Conservation (phyloP, 768 basidiomycete genomes). For the Calvatia gigantea region DNA sequence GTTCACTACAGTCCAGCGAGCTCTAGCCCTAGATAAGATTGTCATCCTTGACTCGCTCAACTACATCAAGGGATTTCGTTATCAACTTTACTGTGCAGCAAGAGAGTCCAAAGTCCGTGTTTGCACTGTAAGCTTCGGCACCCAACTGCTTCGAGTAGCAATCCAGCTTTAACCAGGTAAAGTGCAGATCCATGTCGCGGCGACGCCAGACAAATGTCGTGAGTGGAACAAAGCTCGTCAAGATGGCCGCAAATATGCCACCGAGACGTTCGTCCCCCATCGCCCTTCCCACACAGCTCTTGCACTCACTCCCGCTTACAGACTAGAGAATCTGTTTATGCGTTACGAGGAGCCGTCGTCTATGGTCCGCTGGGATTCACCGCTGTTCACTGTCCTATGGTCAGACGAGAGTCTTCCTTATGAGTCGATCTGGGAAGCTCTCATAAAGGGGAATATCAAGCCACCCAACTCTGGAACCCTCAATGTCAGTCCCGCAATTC, state of each 20-base stretch:
- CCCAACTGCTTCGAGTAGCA: background rate
- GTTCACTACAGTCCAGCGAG: slow-evolving; percentile 79
- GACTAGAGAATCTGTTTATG: slow-evolving; percentile 82
- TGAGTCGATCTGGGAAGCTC: slow-evolving; percentile 74
- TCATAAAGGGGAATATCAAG: slow-evolving; percentile 77
- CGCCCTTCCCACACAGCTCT: slow-evolving; percentile 8
- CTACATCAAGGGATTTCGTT: slow-evolving; percentile 98
- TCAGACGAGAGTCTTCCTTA: slow-evolving; percentile 63
- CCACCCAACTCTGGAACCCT: slow-evolving; percentile 85
- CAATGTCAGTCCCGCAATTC: slow-evolving; percentile 44
- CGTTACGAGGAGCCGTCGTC: slow-evolving; percentile 96
- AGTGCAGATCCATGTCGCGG: slow-evolving; percentile 68
- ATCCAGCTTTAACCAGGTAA: background rate
- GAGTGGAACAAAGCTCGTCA: slow-evolving; percentile 65
- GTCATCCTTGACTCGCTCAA: slow-evolving; percentile 90
- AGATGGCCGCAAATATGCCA: slow-evolving; percentile 49
- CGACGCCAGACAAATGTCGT: slow-evolving; percentile 70
- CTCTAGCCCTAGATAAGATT: slow-evolving; percentile 67
- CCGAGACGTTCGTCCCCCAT: slow-evolving; percentile 62
- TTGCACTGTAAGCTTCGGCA: slow-evolving; percentile 66
- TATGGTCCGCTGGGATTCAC: slow-evolving; percentile 99
- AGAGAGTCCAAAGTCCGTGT: slow-evolving; percentile 81
- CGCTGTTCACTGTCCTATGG: slow-evolving; percentile 83
- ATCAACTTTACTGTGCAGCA: slow-evolving; percentile 97
- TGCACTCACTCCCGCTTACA: slow-evolving; percentile 24